These are phyloP conservation scores for Aspergillus arachidicola DNA, from an alignment of 2,329 filamentous ascomycete species.

Conservation along the genomic window DNA sequence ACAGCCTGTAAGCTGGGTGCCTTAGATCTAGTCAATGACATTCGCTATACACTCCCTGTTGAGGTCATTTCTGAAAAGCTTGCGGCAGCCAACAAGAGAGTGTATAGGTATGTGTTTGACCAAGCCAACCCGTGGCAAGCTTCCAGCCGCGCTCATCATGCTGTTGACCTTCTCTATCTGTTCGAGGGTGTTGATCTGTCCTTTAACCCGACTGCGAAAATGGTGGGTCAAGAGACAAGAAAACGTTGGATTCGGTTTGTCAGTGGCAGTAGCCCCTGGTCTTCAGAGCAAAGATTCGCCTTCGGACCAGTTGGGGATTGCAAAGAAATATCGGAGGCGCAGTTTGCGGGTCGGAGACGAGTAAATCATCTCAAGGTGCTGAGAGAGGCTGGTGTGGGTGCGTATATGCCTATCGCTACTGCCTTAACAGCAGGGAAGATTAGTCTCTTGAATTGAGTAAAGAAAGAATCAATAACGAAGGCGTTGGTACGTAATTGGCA, in stretches of 20 bases:
- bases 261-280: slow-evolving; percentile 42
- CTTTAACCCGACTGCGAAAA: slow-evolving; percentile 36
- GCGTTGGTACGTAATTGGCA: not conserved
- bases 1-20: slow-evolving; percentile 46
- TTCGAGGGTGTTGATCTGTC: slow-evolving; percentile 46
- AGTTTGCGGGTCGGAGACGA: slow-evolving; percentile 38
- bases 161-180: slow-evolving; percentile 50
- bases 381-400: slow-evolving; percentile 30
- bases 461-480: not conserved
- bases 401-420: slow-evolving; percentile 35
- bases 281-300: slow-evolving; percentile 31
- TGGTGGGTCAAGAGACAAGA: slow-evolving; percentile 42
- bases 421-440: slow-evolving; percentile 45
- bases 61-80: slow-evolving; percentile 34
- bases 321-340: slow-evolving; percentile 33
- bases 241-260: slow-evolving; percentile 46
- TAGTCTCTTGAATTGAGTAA: slow-evolving; percentile 41
- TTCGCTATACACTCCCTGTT: slow-evolving; percentile 34
- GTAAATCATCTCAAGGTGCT: slow-evolving; percentile 34
- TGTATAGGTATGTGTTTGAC: slow-evolving; percentile 48
- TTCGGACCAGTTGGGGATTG: slow-evolving; percentile 46
- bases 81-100: slow-evolving; percentile 26
- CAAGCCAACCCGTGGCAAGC: slow-evolving; percentile 52
- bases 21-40: slow-evolving; percentile 38
- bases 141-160: slow-evolving; percentile 51